A percentile compares a stretch with the other conserved stretches of the same genome.
Evolutionary conservation across 768 basidiomycete genomes (phyloP).

Genomic region (Tulasnella sp.): DNA sequence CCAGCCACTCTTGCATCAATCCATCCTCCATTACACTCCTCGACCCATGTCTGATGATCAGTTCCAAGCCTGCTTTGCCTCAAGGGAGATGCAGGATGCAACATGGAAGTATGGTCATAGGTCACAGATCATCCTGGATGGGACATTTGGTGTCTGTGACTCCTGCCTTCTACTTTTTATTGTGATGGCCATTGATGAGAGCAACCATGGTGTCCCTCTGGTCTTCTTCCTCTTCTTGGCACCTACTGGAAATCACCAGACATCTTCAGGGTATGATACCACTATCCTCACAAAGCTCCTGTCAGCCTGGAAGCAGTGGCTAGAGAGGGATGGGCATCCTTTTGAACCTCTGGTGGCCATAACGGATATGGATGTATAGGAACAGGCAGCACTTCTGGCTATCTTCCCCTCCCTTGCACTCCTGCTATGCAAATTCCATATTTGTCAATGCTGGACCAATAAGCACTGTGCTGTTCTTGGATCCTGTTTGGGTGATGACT

Average conservation of each 20-base stretch:
- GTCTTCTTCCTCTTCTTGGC: slow-evolving; percentile 14
- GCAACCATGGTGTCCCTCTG: slow-evolving; percentile 5
- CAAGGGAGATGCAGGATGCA: slow-evolving; percentile 35
- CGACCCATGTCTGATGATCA: background rate
- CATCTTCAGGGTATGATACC: slow-evolving; percentile 21
- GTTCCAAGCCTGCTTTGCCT: slow-evolving; percentile 28
- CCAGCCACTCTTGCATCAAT: background rate
- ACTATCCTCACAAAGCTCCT: slow-evolving; percentile 24
- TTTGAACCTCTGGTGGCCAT: slow-evolving; percentile 24
- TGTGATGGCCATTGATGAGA: slow-evolving; percentile 11
- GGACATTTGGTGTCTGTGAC: slow-evolving; percentile 13
- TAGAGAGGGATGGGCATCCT: slow-evolving; percentile 14
- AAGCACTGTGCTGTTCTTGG: slow-evolving; percentile 24
- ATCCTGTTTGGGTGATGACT: background rate
- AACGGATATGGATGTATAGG: slow-evolving; percentile 31
- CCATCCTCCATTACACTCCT: slow-evolving; percentile 25
- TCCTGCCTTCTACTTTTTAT: slow-evolving; percentile 4
- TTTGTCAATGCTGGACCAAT: slow-evolving; percentile 33
- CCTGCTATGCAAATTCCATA: slow-evolving; percentile 32
- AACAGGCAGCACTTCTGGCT: slow-evolving; percentile 27
- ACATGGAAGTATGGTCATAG: slow-evolving; percentile 33
- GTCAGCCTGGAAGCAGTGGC: slow-evolving; percentile 21
- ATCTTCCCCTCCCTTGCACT: slow-evolving; percentile 25
- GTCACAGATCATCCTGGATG: slow-evolving; percentile 10
- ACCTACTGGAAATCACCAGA: background rate